phyloP scores from a whole-genome alignment of 1,284 basidiomycete species.

The Entoloma clypeatum region DNA sequence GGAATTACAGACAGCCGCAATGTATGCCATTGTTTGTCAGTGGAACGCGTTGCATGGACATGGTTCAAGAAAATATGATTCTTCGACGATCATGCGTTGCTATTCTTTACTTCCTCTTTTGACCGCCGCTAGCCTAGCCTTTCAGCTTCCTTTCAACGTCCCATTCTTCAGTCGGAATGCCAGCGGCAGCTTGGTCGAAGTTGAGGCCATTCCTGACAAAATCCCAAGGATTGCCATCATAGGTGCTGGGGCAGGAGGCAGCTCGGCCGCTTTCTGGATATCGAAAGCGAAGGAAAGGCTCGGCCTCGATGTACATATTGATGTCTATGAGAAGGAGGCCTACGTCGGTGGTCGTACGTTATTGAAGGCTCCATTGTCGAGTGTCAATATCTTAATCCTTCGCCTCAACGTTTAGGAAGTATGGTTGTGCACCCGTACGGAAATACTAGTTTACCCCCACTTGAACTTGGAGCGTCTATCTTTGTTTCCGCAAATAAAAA shows the following conservation, averaged over 20 bases:
- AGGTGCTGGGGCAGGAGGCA: slow-evolving; percentile 85
- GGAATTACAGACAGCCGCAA: too few relatives aligned
- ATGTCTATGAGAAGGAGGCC: slow-evolving; percentile 74
- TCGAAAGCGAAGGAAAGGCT: slow-evolving; percentile 67
- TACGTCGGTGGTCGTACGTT: slow-evolving; percentile 84
- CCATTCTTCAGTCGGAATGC: slow-evolving; percentile 39
- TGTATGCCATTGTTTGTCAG: too few relatives aligned
- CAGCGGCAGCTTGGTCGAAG: slow-evolving; percentile 20
- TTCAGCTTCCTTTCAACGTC: slow-evolving; percentile 55
- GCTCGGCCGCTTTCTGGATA: slow-evolving; percentile 86
- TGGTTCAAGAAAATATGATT: too few relatives aligned
- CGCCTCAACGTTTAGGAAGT: slow-evolving; percentile 48
- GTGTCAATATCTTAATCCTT: slow-evolving; percentile 6
- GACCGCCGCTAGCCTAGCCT: slow-evolving; percentile 35
- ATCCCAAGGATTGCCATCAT: slow-evolving; percentile 70
- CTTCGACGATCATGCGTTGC: slow-evolving; percentile 23
- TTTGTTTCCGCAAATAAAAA: slow-evolving; percentile 85
- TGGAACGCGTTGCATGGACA: too few relatives aligned
- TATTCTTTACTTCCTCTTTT: slow-evolving; percentile 31
- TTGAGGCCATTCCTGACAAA: slow-evolving; percentile 16
- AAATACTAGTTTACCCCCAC: slow-evolving; percentile 54
- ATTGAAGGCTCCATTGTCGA: slow-evolving; percentile 7
- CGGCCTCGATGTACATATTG: slow-evolving; percentile 67
- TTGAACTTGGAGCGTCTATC: slow-evolving; percentile 87
- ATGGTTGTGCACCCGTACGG: slow-evolving; percentile 77